These are phyloP conservation scores for Usnea hakonensis DNA, from an alignment of 495 filamentous ascomycete genomes.

Conservation along the genomic window DNA sequence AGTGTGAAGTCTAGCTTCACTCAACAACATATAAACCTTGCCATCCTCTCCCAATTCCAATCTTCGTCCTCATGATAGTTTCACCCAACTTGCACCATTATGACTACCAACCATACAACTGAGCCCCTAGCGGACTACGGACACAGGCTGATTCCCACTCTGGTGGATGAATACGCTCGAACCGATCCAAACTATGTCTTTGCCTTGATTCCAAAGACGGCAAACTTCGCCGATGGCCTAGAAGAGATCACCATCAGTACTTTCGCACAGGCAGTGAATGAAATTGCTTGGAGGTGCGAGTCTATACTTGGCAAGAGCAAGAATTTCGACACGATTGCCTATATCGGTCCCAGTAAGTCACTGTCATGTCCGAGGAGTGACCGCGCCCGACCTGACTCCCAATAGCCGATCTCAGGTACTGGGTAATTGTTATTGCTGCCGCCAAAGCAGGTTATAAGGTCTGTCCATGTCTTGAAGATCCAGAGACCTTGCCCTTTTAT, in stretches of 20 bases:
- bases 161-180: constrained; percentile 39
- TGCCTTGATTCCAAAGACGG: constrained; percentile 36
- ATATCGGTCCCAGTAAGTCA: constrained; percentile 25
- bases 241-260: constrained; percentile 40
- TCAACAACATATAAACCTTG: background rate
- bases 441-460: constrained; percentile 28
- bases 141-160: constrained; percentile 10
- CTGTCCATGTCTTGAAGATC: background rate
- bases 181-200: constrained; percentile 35
- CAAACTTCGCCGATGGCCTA: constrained; percentile 45
- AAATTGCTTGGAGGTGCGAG: constrained; percentile 41
- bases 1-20: background rate
- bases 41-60: background rate
- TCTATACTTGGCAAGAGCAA: constrained; percentile 26
- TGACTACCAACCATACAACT: background rate
- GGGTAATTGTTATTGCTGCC: constrained; percentile 33
- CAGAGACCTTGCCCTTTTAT: background rate
- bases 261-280: constrained; percentile 46
- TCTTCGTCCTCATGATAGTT: background rate
- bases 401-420: constrained; percentile 40
- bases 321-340: constrained; percentile 25
- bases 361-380: no score
- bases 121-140: constrained; percentile 1
- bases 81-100: background rate
- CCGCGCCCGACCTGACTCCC: background rate